Conservation (phyloP, 2,329 filamentous ascomycete species). For the Xylariaceae sp. region DNA sequence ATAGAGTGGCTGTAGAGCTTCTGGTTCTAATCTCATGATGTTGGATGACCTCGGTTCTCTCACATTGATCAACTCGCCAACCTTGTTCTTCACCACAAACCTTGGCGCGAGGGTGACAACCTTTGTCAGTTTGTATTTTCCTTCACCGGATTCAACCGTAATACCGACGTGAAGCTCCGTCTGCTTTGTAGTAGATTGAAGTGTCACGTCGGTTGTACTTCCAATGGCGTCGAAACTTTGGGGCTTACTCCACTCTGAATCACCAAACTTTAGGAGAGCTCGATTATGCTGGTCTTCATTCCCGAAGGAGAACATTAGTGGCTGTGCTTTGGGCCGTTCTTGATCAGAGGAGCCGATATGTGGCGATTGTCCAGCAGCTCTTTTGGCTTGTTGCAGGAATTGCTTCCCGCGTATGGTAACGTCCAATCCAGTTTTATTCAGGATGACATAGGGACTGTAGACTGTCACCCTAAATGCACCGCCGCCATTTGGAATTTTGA, state of each 20-base stretch:
- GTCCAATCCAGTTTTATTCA: constrained; percentile 94
- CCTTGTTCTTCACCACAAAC: constrained; percentile 92
- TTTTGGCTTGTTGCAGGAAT: constrained; percentile 81
- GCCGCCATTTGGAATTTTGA: constrained; percentile 85
- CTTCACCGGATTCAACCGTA: constrained; percentile 86
- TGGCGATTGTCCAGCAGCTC: constrained; percentile 81
- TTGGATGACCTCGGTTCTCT: constrained; percentile 92
- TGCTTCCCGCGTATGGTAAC: constrained; percentile 89
- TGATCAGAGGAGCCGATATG: constrained; percentile 54
- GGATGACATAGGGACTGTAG: constrained; percentile 90
- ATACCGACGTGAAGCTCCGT: constrained; percentile 92
- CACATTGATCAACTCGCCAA: constrained; percentile 86
- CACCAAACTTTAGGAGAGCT: constrained; percentile 83
- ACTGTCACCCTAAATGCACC: constrained; percentile 96
- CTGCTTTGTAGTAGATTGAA: constrained; percentile 73
- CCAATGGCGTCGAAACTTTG: constrained; percentile 98
- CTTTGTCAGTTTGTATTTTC: constrained; percentile 98
- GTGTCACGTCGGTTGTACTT: constrained; percentile 85
- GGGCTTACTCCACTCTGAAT: constrained; percentile 95
- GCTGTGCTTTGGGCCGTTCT: constrained; percentile 75
- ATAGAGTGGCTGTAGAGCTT: constrained; percentile 84
- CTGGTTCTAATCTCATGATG: constrained; percentile 76
- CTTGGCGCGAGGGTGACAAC: constrained; percentile 91
- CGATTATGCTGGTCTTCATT: constrained; percentile 91
- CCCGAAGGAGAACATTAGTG: constrained; percentile 95